Evolutionary conservation across 495 filamentous ascomycete species (phyloP).

Genomic region (Trichoderma erinaceum): DNA sequence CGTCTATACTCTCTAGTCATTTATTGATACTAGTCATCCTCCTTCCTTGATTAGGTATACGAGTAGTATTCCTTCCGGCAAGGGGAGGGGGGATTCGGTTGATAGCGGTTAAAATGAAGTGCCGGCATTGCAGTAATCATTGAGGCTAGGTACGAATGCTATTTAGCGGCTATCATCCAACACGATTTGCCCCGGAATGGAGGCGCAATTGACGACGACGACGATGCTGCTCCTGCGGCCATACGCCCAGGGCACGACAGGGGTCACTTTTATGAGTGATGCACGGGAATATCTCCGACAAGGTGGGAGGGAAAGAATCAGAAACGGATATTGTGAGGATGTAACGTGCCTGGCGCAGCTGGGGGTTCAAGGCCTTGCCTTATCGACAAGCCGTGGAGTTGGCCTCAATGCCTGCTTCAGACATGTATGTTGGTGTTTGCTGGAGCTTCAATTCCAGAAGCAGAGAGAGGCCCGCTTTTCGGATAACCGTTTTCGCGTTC

Average conservation of each 20-base stretch:
- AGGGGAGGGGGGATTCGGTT: background rate
- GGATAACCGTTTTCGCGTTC: background rate
- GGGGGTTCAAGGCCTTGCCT: background rate
- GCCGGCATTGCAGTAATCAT: conserved; percentile 9
- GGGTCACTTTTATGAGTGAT: background rate
- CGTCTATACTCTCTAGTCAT: background rate
- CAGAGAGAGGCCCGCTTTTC: background rate
- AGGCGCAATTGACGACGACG: background rate
- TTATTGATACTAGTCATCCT: too few relatives aligned
- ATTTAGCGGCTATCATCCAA: background rate
- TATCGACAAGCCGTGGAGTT: background rate
- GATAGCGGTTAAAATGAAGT: background rate
- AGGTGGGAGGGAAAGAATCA: background rate
- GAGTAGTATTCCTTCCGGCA: background rate
- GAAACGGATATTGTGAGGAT: background rate
- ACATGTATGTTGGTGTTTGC: too few relatives aligned
- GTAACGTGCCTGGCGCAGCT: background rate
- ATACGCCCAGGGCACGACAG: background rate
- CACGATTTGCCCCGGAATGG: background rate
- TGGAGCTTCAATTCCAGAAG: background rate
- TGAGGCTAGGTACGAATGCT: background rate
- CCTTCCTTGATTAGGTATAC: background rate
- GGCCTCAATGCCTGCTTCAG: background rate
- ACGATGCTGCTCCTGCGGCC: background rate
- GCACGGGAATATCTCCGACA: background rate